phyloP scores from a whole-genome alignment of 768 basidiomycete genomes.

The Amanita polypyramis region DNA sequence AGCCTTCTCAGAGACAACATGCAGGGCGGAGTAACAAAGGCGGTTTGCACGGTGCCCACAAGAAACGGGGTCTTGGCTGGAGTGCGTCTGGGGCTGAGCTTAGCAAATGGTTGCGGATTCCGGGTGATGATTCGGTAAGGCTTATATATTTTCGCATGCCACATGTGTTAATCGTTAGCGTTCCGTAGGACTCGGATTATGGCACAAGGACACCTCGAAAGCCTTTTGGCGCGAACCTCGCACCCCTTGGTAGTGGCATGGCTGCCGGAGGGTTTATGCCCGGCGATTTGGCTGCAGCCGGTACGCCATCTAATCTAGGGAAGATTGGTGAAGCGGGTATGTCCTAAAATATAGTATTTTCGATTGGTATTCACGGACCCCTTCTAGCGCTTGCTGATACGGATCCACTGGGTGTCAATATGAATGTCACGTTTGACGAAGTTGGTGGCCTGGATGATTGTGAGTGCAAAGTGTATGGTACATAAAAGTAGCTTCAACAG shows the following conservation, averaged over 20 bases:
- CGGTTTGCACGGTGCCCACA: conserved; percentile 24
- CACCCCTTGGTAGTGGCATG: conserved; percentile 44
- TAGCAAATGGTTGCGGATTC: conserved; percentile 68
- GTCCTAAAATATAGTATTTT: conserved; percentile 15
- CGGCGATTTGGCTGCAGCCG: conserved; percentile 57
- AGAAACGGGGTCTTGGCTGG: conserved; percentile 54
- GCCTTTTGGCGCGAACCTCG: conserved; percentile 36
- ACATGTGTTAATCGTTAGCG: neutral
- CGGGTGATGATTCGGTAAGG: conserved; percentile 60
- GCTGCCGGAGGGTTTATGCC: conserved; percentile 49
- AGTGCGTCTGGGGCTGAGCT: conserved; percentile 72
- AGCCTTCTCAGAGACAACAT: conserved; percentile 29
- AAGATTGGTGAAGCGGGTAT: conserved; percentile 71
- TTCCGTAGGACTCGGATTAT: conserved; percentile 62
- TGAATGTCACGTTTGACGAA: conserved; percentile 91
- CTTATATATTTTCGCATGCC: neutral
- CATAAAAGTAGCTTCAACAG: neutral
- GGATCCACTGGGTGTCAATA: conserved; percentile 90
- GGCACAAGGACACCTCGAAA: conserved; percentile 60
- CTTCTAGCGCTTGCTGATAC: conserved; percentile 77
- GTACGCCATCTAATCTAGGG: conserved; percentile 79
- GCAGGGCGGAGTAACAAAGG: conserved; percentile 20
- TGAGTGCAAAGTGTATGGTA: conserved; percentile 16
- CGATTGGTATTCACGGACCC: conserved; percentile 11
- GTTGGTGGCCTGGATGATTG: conserved; percentile 95